A percentile compares a stretch with the other conserved stretches of the same genome.
Conservation (phyloP, 805 yeast species). For the Candida takata region DNA sequence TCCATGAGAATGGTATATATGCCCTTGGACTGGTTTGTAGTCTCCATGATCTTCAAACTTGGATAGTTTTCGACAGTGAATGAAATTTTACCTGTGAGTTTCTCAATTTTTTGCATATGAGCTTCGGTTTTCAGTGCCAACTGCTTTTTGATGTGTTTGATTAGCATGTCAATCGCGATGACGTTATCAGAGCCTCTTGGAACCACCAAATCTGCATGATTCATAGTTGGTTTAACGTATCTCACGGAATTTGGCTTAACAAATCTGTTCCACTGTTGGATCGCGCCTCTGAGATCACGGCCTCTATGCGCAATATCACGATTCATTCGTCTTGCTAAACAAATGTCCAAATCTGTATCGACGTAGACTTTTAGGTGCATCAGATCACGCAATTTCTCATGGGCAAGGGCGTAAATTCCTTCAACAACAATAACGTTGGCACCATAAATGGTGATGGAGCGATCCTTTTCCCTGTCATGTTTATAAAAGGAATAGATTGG, state of each 20-base stretch:
- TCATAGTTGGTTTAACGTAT: conserved; percentile 68
- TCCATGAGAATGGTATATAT: conserved; percentile 65
- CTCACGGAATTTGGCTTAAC: conserved; percentile 90
- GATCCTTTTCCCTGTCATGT: conserved; percentile 48
- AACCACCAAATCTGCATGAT: conserved; percentile 77
- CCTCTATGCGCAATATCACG: conserved; percentile 86
- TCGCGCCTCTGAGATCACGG: conserved; percentile 72
- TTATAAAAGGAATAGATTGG: conserved; percentile 63
- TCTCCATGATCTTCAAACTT: conserved; percentile 25
- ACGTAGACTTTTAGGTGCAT: conserved; percentile 88
- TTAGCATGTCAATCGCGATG: conserved; percentile 73
- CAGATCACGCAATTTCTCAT: conserved; percentile 56
- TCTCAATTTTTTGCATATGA: conserved; percentile 59
- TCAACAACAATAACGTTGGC: conserved; percentile 91
- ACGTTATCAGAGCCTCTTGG: conserved; percentile 84
- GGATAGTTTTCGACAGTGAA: conserved; percentile 16
- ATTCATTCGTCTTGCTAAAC: conserved; percentile 80
- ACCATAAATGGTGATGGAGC: conserved; percentile 75
- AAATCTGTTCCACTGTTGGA: conserved; percentile 82
- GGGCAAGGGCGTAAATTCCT: conserved; percentile 81
- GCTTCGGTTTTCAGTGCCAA: conserved; percentile 53
- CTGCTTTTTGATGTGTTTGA: conserved; percentile 72
- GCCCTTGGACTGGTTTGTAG: conserved; percentile 61
- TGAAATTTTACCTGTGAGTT: conserved; percentile 39
- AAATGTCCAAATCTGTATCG: conserved; percentile 89